Base-by-base conservation (phyloP, 2,329 filamentous ascomycete genomes). In the Botrytis byssoidea region DNA sequence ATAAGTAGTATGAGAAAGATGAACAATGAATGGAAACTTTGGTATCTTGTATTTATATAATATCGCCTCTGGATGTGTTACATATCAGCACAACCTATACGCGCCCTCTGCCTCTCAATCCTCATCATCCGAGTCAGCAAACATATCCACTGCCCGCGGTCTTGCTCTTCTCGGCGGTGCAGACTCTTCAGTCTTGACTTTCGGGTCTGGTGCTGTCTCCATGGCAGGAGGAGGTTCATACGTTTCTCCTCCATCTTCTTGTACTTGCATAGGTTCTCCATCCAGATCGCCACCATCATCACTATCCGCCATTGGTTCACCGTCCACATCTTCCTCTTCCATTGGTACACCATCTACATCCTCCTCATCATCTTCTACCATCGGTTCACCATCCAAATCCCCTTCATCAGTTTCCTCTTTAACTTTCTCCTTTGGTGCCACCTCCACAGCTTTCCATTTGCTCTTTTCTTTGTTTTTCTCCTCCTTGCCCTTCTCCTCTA, bases 141-240 rank as follows among this genome's bases (percentile, higher is more conserved):
- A 97, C 93, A 96, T 95, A 80, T 96, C 93, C 77, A 92, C 92
- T 7, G 93, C 93, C 77, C 90, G 90, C 82, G 93, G 91, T 73
- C 79, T 74, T 72, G 76, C 74, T 44, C 75, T 74, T 70, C 75
- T 71, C 70, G 78, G 78, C 35, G 80, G 77, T 10, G 32, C 25
- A 40, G 75, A 46, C 22, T 69, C 72, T 29, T 71, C 71, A 51
- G 1, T 29, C 51, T 55, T 73, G 4, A 3, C 9, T 16, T 37
- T 8, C 7, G 42, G 29, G 51, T 42, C 35, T 4, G 63, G 10
- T 68, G 18, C 35, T 5, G 32, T n/a, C 5, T 72, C 51, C n/a
- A 18, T 29, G 7, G 18, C 48, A 2, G 46, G 32, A 57, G 46
- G 63, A 20, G 57, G 60, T 59, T 70, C 69, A n/a, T 64, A 68